phyloP scores from a whole-genome alignment of 1,284 basidiomycete genomes.

The Wolfiporia cocos region DNA sequence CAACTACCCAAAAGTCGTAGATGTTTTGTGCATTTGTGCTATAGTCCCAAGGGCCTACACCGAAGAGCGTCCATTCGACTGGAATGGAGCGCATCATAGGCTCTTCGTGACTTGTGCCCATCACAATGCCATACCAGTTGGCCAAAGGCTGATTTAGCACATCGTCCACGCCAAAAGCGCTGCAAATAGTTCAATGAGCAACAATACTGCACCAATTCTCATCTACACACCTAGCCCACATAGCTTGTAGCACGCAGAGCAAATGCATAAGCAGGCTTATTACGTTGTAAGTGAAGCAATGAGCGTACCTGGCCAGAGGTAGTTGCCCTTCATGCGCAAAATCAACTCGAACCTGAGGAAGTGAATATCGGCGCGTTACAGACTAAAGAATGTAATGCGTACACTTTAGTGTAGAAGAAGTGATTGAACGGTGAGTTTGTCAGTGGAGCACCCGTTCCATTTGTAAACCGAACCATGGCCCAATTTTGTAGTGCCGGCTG shows the following conservation, averaged over 20 bases:
- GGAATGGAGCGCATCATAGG: slow-evolving; percentile 61
- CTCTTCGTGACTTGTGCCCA: slow-evolving; percentile 66
- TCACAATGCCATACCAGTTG: slow-evolving; percentile 63
- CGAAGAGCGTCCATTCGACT: slow-evolving; percentile 52
- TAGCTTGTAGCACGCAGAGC: too few relatives aligned
- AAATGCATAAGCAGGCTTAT: too few relatives aligned
- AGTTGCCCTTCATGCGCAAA: slow-evolving; percentile 64
- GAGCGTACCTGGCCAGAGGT: slow-evolving; percentile 58
- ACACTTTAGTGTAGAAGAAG: slow-evolving; percentile 60
- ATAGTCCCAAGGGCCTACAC: slow-evolving; percentile 58
- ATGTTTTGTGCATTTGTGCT: slow-evolving; percentile 44
- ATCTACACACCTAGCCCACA: slow-evolving; percentile 36
- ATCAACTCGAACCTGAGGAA: slow-evolving; percentile 54
- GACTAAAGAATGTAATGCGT: too few relatives aligned
- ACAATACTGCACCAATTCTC: background rate
- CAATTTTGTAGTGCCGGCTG: slow-evolving; percentile 38
- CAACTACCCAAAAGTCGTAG: slow-evolving; percentile 53
- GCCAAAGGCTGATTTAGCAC: slow-evolving; percentile 57
- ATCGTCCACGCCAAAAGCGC: slow-evolving; percentile 66
- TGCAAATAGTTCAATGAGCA: slow-evolving; percentile 24
- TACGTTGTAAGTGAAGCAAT: too few relatives aligned
- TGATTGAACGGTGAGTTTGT: slow-evolving; percentile 55
- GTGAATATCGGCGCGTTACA: slow-evolving; percentile 1
- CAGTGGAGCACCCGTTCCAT: slow-evolving; percentile 46
- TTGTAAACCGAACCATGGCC: slow-evolving; percentile 63